Evolutionary conservation across 73 alveolate species (phyloP).

Genomic region (Paramecium caudatum): DNA sequence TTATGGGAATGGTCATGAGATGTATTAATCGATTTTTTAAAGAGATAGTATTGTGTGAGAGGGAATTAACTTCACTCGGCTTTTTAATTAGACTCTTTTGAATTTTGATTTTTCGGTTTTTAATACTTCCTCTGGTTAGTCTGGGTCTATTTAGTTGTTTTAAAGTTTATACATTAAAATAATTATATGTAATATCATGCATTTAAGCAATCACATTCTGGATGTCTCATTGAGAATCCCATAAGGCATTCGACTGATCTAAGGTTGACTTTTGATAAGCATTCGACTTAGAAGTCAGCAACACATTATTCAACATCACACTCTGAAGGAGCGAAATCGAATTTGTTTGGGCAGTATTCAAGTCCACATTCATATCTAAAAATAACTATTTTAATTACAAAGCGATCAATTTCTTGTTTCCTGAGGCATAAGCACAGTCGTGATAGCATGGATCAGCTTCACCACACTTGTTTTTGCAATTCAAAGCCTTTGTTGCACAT

Average conservation of each 20-base stretch:
- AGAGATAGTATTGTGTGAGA: too few relatives aligned
- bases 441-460: constrained; percentile 23
- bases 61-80: too few relatives aligned
- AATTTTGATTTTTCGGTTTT: too few relatives aligned
- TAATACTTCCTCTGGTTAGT: too few relatives aligned
- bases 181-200: too few relatives aligned
- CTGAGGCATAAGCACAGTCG: constrained; percentile 28
- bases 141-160: too few relatives aligned
- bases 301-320: constrained; percentile 48
- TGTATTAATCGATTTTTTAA: too few relatives aligned
- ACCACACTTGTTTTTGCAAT: constrained; percentile 54
- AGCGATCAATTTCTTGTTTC: constrained; percentile 41
- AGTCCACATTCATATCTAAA: constrained; percentile 35
- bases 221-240: constrained; percentile 17
- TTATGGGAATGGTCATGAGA: too few relatives aligned
- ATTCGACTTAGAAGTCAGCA: constrained; percentile 44
- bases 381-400: neutral
- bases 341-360: neutral
- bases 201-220: constrained; percentile 35
- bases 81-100: too few relatives aligned
- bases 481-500: constrained; percentile 63
- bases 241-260: constrained; percentile 35
- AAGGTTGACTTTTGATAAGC: neutral
- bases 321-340: neutral
- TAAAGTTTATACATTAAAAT: too few relatives aligned